Evolutionary conservation across 805 yeast species (phyloP).

Genomic region (Priceomyces carsonii): DNA sequence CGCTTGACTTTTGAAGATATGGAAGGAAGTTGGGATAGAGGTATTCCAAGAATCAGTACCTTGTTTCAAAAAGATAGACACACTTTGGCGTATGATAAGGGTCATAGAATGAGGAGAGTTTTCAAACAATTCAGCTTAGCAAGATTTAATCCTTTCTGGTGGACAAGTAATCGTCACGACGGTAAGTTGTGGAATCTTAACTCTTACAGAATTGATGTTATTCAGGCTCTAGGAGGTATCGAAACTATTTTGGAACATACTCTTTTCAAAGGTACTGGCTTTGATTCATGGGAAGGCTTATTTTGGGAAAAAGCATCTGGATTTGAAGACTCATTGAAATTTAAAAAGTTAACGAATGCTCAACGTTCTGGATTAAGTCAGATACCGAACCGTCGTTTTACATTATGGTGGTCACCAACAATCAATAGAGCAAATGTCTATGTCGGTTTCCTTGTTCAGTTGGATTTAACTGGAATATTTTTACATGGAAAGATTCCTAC

Average conservation of each 20-base stretch:
- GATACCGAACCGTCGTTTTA: slow-evolving; percentile 95
- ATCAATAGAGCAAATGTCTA: slow-evolving; percentile 97
- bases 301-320: slow-evolving; percentile 99
- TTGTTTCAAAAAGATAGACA: slow-evolving; percentile 93
- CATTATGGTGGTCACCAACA: slow-evolving; percentile 99
- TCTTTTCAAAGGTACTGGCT: slow-evolving; percentile 93
- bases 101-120: slow-evolving; percentile 80
- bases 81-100: slow-evolving; percentile 91
- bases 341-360: slow-evolving; percentile 93
- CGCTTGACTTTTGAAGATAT: slow-evolving; percentile 89
- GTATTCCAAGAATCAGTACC: slow-evolving; percentile 94
- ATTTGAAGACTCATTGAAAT: slow-evolving; percentile 92
- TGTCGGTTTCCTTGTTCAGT: slow-evolving; percentile 94
- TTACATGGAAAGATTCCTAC: slow-evolving; percentile 98
- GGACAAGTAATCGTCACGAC: slow-evolving; percentile 92
- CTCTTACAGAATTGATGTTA: slow-evolving; percentile 91
- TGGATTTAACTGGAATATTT: slow-evolving; percentile 95
- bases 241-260: slow-evolving; percentile 96
- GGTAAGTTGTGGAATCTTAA: slow-evolving; percentile 94
- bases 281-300: slow-evolving; percentile 96
- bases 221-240: slow-evolving; percentile 96
- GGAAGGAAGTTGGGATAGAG: slow-evolving; percentile 95
- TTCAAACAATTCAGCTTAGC: slow-evolving; percentile 73
- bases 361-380: slow-evolving; percentile 97
- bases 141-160: slow-evolving; percentile 90